These are phyloP conservation scores for Leccinellum rugosiceps DNA, from an alignment of 768 basidiomycete genomes.

Conservation along the genomic window DNA sequence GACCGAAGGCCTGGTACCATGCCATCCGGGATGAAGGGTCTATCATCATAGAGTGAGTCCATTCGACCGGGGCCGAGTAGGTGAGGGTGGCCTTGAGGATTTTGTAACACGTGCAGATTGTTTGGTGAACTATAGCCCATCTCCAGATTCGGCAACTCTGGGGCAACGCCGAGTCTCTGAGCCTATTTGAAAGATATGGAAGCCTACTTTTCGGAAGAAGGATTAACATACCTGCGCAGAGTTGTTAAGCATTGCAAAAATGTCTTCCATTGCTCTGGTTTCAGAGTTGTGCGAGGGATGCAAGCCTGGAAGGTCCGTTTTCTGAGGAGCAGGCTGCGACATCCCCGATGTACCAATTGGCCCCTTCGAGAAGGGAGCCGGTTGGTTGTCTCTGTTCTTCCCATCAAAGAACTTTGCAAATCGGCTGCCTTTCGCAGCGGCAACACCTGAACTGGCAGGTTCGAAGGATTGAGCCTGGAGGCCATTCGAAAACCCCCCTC, in stretches of 20 bases:
- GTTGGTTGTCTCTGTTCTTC: slow-evolving; percentile 49
- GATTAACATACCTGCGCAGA: slow-evolving; percentile 58
- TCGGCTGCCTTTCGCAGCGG: slow-evolving; percentile 69
- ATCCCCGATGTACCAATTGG: slow-evolving; percentile 40
- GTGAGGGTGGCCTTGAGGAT: slow-evolving; percentile 40
- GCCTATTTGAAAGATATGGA: slow-evolving; percentile 22
- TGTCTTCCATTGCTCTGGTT: slow-evolving; percentile 69
- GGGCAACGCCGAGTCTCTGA: slow-evolving; percentile 23
- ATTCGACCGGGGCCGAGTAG: slow-evolving; percentile 44
- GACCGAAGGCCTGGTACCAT: slow-evolving; percentile 83
- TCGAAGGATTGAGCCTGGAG: slow-evolving; percentile 22
- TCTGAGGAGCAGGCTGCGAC: slow-evolving; percentile 45
- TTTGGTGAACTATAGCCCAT: slow-evolving; percentile 22
- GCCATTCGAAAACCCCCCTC: slow-evolving; percentile 15
- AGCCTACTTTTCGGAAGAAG: background rate
- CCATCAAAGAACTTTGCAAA: slow-evolving; percentile 86
- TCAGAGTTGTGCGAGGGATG: slow-evolving; percentile 41
- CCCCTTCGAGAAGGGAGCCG: slow-evolving; percentile 34
- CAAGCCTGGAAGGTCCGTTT: slow-evolving; percentile 42
- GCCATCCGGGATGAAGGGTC: slow-evolving; percentile 78
- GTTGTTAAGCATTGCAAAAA: slow-evolving; percentile 77
- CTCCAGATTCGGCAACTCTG: slow-evolving; percentile 26
- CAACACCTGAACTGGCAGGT: slow-evolving; percentile 41
- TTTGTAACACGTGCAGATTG: slow-evolving; percentile 40
- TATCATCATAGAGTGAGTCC: slow-evolving; percentile 72